Evolutionary conservation across 2,329 filamentous ascomycete genomes (phyloP).

Genomic region (Ophiocordyceps camponoti-leonardi): DNA sequence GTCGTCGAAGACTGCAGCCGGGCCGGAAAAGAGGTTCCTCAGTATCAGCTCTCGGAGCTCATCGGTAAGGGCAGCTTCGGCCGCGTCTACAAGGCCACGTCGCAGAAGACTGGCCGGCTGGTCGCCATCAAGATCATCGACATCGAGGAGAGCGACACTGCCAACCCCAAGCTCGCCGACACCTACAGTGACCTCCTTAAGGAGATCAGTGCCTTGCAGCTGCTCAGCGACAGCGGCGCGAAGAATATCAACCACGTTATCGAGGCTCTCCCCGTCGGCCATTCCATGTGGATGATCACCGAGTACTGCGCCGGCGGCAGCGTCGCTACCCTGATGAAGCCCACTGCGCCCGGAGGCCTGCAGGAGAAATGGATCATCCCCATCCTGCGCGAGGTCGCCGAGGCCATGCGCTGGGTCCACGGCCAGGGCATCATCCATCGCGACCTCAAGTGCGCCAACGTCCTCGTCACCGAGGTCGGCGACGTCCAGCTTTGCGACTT

Average conservation of each 20-base stretch:
- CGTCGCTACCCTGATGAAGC: conserved; percentile 55
- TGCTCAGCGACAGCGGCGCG: conserved; percentile 56
- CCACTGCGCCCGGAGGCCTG: conserved; percentile 47
- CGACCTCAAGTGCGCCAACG: conserved; percentile 63
- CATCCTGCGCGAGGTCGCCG: conserved; percentile 47
- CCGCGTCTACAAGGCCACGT: conserved; percentile 50
- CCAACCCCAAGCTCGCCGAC: conserved; percentile 46
- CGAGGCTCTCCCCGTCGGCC: conserved; percentile 59
- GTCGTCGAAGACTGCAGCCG: conserved; percentile 46
- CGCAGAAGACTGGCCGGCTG: conserved; percentile 28
- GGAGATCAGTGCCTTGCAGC: conserved; percentile 51
- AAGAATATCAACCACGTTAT: conserved; percentile 70
- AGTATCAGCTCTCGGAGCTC: conserved; percentile 52
- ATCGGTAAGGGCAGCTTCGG: conserved; percentile 64
- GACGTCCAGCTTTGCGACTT: conserved; percentile 72
- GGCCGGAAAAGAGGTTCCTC: conserved; percentile 40
- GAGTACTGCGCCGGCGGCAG: conserved; percentile 78
- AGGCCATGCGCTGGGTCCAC: conserved; percentile 51
- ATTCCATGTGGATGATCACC: conserved; percentile 75
- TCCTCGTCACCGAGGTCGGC: conserved; percentile 61
- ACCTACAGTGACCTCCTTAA: conserved; percentile 54
- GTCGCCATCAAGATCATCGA: conserved; percentile 74
- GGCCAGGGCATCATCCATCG: conserved; percentile 52
- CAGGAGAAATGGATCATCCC: conserved; percentile 55
- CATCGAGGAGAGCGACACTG: conserved; percentile 58